phyloP scores from a whole-genome alignment of 148 eudicot species.

The Beta vulgaris region DNA sequence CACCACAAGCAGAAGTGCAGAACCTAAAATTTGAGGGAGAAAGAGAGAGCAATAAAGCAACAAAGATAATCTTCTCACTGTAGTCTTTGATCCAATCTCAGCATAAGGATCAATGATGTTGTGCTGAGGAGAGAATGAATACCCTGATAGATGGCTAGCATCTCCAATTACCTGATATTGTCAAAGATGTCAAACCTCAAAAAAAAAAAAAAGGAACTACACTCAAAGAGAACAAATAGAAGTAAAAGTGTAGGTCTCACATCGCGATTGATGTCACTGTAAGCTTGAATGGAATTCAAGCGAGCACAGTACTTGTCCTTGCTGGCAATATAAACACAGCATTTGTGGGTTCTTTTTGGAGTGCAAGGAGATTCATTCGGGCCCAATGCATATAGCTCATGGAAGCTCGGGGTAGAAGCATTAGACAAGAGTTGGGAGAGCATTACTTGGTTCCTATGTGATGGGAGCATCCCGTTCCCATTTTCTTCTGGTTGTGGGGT shows the following conservation, averaged over 20 bases:
- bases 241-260: constrained; percentile 65
- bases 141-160: constrained; percentile 82
- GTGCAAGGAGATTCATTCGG: constrained; percentile 52
- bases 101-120: constrained; percentile 86
- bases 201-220: constrained; percentile 6
- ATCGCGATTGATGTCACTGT: constrained; percentile 89
- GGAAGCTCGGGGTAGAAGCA: constrained; percentile 88
- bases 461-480: constrained; percentile 48
- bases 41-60: background rate
- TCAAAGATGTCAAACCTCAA: constrained; percentile 5
- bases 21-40: background rate
- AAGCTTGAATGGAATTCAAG: constrained; percentile 91
- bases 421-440: constrained; percentile 87
- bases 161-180: constrained; percentile 76
- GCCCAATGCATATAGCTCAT: constrained; percentile 66
- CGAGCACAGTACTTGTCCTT: constrained; percentile 86
- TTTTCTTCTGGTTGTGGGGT: constrained; percentile 59
- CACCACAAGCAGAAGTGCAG: no score
- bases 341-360: constrained; percentile 74
- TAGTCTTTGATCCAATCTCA: constrained; percentile 81
- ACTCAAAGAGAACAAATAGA: background rate
- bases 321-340: constrained; percentile 89
- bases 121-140: constrained; percentile 76
- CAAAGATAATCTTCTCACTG: constrained; percentile 43
- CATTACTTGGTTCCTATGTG: constrained; percentile 44